Evolutionary conservation across 768 basidiomycete genomes (phyloP).

Genomic region (Mycena floridula): DNA sequence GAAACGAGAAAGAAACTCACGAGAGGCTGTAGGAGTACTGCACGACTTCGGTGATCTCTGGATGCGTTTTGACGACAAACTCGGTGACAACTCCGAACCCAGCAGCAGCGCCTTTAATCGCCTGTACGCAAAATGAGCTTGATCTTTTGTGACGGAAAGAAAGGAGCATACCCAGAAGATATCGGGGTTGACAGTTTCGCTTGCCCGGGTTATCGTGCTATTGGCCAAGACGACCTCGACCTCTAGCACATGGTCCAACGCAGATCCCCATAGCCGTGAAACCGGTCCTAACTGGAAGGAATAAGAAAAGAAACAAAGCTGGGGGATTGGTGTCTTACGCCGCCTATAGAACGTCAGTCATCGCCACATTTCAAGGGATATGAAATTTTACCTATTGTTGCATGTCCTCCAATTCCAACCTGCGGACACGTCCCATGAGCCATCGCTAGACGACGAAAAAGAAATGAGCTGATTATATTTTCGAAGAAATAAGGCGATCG

Average conservation of each 20-base stretch:
- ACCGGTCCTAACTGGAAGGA: constrained; percentile 13
- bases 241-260: constrained; percentile 17
- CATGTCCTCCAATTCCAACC: constrained; percentile 15
- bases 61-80: constrained; percentile 16
- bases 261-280: constrained; percentile 17
- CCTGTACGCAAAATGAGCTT: constrained; percentile 10
- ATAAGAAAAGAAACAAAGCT: too few species aligned
- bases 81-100: constrained; percentile 21
- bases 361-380: too few species aligned
- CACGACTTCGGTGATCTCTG: constrained; percentile 5
- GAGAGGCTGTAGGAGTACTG: constrained; percentile 10
- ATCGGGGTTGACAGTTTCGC: constrained; percentile 14
- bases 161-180: constrained; percentile 20
- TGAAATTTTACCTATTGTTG: constrained; percentile 17
- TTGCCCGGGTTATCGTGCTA: constrained; percentile 11
- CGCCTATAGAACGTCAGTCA: too few species aligned
- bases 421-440: constrained; percentile 23
- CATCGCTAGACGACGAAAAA: too few species aligned
- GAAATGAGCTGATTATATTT: too few species aligned
- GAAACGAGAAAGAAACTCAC: constrained; percentile 12
- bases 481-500: constrained; percentile 22
- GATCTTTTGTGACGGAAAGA: constrained; percentile 17
- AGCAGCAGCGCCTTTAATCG: constrained; percentile 20
- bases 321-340: too few species aligned
- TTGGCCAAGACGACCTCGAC: constrained; percentile 17